A percentile compares a stretch with the other conserved stretches of the same genome.
Evolutionary conservation across 2,329 filamentous ascomycete species (phyloP).

Genomic region (Aureobasidium leucospermi): DNA sequence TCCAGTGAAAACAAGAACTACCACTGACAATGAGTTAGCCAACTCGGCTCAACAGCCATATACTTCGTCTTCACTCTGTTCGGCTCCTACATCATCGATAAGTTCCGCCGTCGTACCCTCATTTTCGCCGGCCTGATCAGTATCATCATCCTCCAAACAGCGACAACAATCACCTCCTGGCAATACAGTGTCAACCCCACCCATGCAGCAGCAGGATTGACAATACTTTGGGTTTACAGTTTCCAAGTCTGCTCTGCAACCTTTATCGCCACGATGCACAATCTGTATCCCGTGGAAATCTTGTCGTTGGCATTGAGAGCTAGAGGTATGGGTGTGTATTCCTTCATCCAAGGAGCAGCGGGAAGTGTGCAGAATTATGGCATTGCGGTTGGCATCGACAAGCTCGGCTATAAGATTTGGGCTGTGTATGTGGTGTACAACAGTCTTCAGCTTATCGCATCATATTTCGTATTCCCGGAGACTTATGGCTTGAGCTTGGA

Average conservation of each 20-base stretch:
- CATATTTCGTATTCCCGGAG: slow-evolving; percentile 48
- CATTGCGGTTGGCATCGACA: slow-evolving; percentile 40
- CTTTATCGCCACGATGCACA: slow-evolving; percentile 31
- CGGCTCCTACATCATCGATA: slow-evolving; percentile 37
- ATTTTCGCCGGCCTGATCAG: slow-evolving; percentile 38
- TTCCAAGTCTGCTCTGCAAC: slow-evolving; percentile 42
- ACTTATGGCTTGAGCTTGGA: slow-evolving; percentile 45
- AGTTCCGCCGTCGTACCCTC: slow-evolving; percentile 36
- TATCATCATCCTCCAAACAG: slow-evolving; percentile 39
- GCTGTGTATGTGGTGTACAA: slow-evolving; percentile 46
- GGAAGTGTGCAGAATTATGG: slow-evolving; percentile 40
- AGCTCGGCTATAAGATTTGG: slow-evolving; percentile 46
- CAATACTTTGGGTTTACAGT: slow-evolving; percentile 42
- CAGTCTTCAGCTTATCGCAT: slow-evolving; percentile 37
- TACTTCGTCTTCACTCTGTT: slow-evolving; percentile 42
- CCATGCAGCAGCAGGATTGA: slow-evolving; percentile 33
- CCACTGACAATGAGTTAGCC: slow-evolving; percentile 11
- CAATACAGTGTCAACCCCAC: slow-evolving; percentile 30
- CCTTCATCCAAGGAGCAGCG: slow-evolving; percentile 38
- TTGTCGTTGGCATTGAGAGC: background rate
- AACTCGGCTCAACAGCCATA: slow-evolving; percentile 36
- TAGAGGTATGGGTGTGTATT: slow-evolving; percentile 28
- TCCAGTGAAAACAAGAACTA: background rate
- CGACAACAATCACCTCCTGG: slow-evolving; percentile 43
- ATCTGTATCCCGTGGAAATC: slow-evolving; percentile 5